Evolutionary conservation across 257 asterid species (phyloP), one percentile per base, ranked within the genome.

Genomic region (Salvia miltiorrhiza): DNA sequence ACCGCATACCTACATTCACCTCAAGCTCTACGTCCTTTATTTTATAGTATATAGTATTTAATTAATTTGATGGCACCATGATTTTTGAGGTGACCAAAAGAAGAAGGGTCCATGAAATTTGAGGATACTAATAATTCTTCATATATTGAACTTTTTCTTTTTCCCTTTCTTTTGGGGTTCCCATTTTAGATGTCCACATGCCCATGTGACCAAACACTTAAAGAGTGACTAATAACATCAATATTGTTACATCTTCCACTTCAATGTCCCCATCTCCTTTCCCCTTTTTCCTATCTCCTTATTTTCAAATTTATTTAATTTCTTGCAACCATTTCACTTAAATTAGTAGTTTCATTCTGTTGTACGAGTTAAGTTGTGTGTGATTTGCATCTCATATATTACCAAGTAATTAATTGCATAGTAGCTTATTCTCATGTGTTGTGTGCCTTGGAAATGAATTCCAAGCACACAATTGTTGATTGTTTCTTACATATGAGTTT

Each of bases 191-290:
- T 56, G 33, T 48, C 53, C 78, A 79, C 84, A 57, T 57, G 76
- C 78, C 79, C 80, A 76, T 76, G 84, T 76, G 84, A 79, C 48
- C 33, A 71, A 71, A 75, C 80, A 70, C 77, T 54, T 65, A 78
- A 73, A 73, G 59, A 66, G 75, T 32, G 74, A 67, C 75, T 75
- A 74, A 54, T 53, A 35, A 65, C 76, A 64, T 71, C 77, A 76
- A 79, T 72, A 24, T 55, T 54, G 49, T 48, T 66, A 75, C 80
- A 71, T 71, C 75, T 67, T 40, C 83, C 80, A 70, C 78, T 75
- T 67, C 55, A n/a, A 63, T 72, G 81, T 72, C 75, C 74, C 72
- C 19, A 56, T 71, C 76, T 55, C 40, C 48, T 39, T 63, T 63
- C 32, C 79, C 43, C 24, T 57, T 70, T 65, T 35, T 28, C n/a